A percentile compares a stretch with the other conserved stretches of the same genome.
These are phyloP conservation scores for Metschnikowia corniflorae DNA, from an alignment of 805 yeast genomes.

Conservation along the genomic window DNA sequence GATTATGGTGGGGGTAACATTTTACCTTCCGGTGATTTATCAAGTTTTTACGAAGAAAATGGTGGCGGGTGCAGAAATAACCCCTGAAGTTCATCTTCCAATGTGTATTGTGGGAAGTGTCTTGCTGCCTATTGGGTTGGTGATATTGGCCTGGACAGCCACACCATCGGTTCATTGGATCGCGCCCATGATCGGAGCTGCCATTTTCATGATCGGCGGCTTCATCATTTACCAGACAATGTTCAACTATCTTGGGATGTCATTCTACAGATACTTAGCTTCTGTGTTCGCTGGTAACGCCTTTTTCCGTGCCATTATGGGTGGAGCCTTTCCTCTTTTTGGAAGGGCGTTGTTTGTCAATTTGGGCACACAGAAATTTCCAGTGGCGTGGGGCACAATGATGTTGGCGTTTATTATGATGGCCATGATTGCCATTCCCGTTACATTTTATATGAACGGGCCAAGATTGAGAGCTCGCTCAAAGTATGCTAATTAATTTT, in stretches of 20 bases:
- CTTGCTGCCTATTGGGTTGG: slow-evolving; percentile 11
- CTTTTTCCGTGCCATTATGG: slow-evolving; percentile 14
- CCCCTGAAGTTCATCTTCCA: slow-evolving; percentile 13
- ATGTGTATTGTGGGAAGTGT: slow-evolving; percentile 11
- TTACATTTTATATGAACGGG: slow-evolving; percentile 10
- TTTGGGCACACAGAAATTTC: slow-evolving; percentile 6
- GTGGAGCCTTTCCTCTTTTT: slow-evolving; percentile 17
- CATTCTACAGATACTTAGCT: slow-evolving; percentile 12
- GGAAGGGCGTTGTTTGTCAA: slow-evolving; percentile 12
- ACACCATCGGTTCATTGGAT: slow-evolving; percentile 14
- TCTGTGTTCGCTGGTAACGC: slow-evolving; percentile 16
- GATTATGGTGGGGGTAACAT: slow-evolving; percentile 5
- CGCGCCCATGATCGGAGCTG: slow-evolving; percentile 13
- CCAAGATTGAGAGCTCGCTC: slow-evolving; percentile 14
- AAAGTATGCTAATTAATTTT: slow-evolving; percentile 10
- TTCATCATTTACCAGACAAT: slow-evolving; percentile 14
- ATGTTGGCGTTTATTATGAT: slow-evolving; percentile 9
- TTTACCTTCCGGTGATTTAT: slow-evolving; percentile 10
- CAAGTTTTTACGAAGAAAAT: slow-evolving; percentile 6
- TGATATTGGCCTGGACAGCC: slow-evolving; percentile 14
- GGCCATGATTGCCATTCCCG: slow-evolving; percentile 10
- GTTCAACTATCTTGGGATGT: slow-evolving; percentile 14
- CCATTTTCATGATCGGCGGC: slow-evolving; percentile 9
- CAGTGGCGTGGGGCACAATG: slow-evolving; percentile 15
- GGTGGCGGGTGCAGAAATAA: slow-evolving; percentile 3